Conservation (phyloP, 306 rosid genomes). For the Arachis stenosperma region DNA sequence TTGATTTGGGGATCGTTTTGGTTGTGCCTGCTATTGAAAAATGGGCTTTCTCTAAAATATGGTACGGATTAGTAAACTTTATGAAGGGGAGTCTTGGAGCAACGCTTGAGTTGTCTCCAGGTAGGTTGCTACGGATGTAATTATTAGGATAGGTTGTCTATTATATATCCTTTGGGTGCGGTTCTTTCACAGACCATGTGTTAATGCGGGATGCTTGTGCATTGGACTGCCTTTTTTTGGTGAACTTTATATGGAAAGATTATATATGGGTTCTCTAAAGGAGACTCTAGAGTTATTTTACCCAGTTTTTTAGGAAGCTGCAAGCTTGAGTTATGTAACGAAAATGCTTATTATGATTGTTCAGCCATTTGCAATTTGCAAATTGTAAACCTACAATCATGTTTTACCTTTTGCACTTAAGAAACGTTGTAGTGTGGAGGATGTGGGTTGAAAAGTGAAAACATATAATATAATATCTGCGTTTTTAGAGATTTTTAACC, state of each 20-base stretch:
- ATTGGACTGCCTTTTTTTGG: conserved; percentile 7
- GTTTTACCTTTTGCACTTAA: conserved; percentile 8
- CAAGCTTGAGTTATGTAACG: neutral
- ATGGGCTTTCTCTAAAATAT: neutral
- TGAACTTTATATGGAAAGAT: conserved; percentile 13
- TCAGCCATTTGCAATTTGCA: neutral
- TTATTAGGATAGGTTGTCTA: too few relatives aligned
- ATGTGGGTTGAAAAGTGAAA: neutral
- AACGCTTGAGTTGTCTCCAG: too few relatives aligned
- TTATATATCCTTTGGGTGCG: too few relatives aligned
- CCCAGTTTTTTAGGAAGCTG: conserved; percentile 12
- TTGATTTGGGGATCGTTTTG: conserved; percentile 26
- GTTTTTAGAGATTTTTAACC: conserved; percentile 4
- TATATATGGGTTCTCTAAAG: conserved; percentile 1
- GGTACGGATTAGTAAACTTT: neutral
- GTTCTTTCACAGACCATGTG: too few relatives aligned
- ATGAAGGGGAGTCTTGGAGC: too few relatives aligned
- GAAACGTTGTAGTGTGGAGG: conserved; percentile 6
- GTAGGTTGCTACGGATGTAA: too few relatives aligned
- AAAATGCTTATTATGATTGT: conserved; percentile 11
- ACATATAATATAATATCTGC: neutral
- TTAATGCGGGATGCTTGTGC: too few relatives aligned
- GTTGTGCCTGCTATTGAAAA: conserved; percentile 1
- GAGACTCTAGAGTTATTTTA: neutral
- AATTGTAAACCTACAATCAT: neutral